Base-by-base conservation (phyloP, 179 eudicot species). In the Vitellaria paradoxa region DNA sequence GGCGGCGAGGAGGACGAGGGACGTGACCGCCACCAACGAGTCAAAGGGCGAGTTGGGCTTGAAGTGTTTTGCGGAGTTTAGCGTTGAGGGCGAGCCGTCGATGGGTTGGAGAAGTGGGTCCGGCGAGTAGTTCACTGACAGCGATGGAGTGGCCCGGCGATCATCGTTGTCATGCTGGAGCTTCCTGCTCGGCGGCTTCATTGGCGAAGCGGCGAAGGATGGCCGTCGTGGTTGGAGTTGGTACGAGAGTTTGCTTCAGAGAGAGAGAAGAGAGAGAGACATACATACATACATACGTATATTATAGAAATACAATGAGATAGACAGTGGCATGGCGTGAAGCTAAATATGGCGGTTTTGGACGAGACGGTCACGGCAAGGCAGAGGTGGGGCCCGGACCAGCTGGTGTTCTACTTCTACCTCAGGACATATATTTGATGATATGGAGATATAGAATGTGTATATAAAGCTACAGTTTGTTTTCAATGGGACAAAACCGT, bases 1-100 rank as follows among this genome's bases (percentile, higher is more conserved):
- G 1, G 90, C 91, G 14, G 90, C 77, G 65, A 93, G 76, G 80
- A 93, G 90, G 17, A 89, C 85, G 8, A 93, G 57, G 1, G 89
- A 69, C 0, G 91, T 89, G 11, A 90, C 70, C 12, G 90, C 88
- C 89, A 88, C 80, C 53, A 91, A 90, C 0, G 88, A 86, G 70
- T 87, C 87, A 72, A 84, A 87, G 1, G 89, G 85, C 0, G 85
- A 62, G 79, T 30, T 72, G 23, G 63, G 75, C 49, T 10, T 53
- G 14, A 70, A 70, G n/a, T 57, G 37, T 7, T 4, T 5, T 5
- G 7, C n/a, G 1, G 0, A 6, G 62, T 9, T 9, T 49, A 26
- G 26, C 24, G 13, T 11, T 26, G 73, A 10, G 9, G 26, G 4
- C 21, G 79, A 62, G 30, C 74, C 47, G 55, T 85, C 76, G 61